Conservation (phyloP, 2,329 filamentous ascomycete genomes). For the Xylariaceae sp. region DNA sequence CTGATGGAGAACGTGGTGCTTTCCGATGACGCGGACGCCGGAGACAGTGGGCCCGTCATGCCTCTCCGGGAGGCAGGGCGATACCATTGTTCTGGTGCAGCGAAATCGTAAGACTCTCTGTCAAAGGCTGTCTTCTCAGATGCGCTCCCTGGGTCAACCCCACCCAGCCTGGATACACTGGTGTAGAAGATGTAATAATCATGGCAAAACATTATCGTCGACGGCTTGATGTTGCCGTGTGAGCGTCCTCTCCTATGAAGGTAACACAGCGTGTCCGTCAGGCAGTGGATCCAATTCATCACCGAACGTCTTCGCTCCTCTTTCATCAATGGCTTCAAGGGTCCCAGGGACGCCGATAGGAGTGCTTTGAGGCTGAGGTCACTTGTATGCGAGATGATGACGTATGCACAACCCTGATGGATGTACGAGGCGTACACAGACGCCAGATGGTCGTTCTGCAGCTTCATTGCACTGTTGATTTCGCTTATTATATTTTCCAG, state of each 20-base stretch:
- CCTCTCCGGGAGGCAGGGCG: slow-evolving; percentile 32
- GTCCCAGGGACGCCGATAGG: slow-evolving; percentile 55
- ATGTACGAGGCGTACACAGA: slow-evolving; percentile 67
- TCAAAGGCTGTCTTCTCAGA: slow-evolving; percentile 50
- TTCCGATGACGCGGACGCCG: slow-evolving; percentile 28
- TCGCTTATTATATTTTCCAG: slow-evolving; percentile 55
- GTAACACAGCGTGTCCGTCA: slow-evolving; percentile 62
- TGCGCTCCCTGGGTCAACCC: slow-evolving; percentile 37
- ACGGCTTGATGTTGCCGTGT: slow-evolving; percentile 66
- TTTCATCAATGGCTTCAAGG: slow-evolving; percentile 58
- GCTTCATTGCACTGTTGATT: slow-evolving; percentile 50
- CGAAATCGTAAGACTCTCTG: slow-evolving; percentile 67
- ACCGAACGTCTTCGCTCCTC: slow-evolving; percentile 53
- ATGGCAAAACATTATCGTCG: slow-evolving; percentile 61
- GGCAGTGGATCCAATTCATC: slow-evolving; percentile 70
- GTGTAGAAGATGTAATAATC: slow-evolving; percentile 63
- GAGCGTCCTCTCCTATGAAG: slow-evolving; percentile 59
- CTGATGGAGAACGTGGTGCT: slow-evolving; percentile 35
- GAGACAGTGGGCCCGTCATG: slow-evolving; percentile 28
- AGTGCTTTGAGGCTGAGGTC: slow-evolving; percentile 65
- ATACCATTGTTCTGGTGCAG: slow-evolving; percentile 62
- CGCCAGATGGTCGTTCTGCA: slow-evolving; percentile 65
- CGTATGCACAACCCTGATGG: slow-evolving; percentile 56
- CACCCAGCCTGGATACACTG: slow-evolving; percentile 50
- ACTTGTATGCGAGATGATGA: slow-evolving; percentile 60